Evolutionary conservation across 225 moss, liverwort and hornwort genomes (phyloP).

Genomic region (Bryum argenteum): DNA sequence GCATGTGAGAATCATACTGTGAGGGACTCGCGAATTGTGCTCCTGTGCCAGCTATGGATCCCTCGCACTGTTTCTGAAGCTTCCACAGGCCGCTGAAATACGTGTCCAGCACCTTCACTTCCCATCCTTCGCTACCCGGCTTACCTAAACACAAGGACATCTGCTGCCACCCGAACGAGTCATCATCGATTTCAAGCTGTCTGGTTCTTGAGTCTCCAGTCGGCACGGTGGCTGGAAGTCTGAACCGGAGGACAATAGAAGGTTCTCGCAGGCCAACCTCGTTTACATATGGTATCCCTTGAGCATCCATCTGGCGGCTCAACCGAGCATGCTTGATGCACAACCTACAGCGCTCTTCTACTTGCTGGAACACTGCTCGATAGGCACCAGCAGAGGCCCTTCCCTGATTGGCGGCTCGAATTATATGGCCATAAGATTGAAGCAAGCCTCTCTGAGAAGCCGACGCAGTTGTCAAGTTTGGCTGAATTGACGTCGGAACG

Average conservation of each 20-base stretch:
- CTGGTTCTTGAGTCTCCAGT: conserved; percentile 63
- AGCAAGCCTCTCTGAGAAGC: conserved; percentile 54
- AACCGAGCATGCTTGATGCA: conserved; percentile 92
- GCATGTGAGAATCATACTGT: conserved; percentile 93
- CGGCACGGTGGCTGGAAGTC: conserved; percentile 70
- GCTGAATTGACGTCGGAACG: conserved; percentile 44
- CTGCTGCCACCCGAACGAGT: conserved; percentile 83
- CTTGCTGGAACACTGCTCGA: conserved; percentile 83
- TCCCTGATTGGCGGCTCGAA: conserved; percentile 87
- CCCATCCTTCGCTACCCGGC: conserved; percentile 89
- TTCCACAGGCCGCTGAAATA: conserved; percentile 88
- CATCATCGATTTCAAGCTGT: conserved; percentile 58
- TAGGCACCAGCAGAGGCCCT: conserved; percentile 88
- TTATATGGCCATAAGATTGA: conserved; percentile 65
- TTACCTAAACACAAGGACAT: conserved; percentile 85
- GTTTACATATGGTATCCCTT: conserved; percentile 78
- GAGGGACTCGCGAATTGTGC: conserved; percentile 82
- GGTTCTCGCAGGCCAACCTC: conserved; percentile 81
- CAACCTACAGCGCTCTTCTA: conserved; percentile 89
- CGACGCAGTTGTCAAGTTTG: conserved; percentile 33
- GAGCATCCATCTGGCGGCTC: conserved; percentile 84
- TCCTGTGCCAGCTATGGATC: conserved; percentile 39
- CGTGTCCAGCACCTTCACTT: conserved; percentile 74
- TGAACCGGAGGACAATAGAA: conserved; percentile 77
- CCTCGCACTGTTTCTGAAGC: conserved; percentile 63